Percentiles rank a stretch among this genome's conserved stretches.
phyloP scores from a whole-genome alignment of 2,329 filamentous ascomycete species.

The Coniochaeta sp. region DNA sequence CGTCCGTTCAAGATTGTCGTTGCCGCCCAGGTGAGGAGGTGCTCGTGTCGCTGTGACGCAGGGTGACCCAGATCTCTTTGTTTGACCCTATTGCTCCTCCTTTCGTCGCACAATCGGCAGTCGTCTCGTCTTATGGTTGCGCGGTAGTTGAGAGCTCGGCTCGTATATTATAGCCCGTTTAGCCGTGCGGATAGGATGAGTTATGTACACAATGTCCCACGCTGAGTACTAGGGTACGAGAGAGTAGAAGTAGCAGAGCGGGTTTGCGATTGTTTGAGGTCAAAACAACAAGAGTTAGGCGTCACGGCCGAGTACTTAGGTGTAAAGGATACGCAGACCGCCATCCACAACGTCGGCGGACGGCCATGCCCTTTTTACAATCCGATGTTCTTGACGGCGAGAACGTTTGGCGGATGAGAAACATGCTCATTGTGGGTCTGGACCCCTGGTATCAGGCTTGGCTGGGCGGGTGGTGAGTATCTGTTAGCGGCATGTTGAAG shows the following conservation, averaged over 20 bases:
- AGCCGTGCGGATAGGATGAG: neutral
- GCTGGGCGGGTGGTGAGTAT: neutral
- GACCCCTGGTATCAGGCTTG: neutral
- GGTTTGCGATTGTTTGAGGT: neutral
- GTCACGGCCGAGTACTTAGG: neutral
- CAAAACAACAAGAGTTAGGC: neutral
- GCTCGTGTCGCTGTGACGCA: neutral
- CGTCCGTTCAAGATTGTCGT: neutral
- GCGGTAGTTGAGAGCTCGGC: neutral
- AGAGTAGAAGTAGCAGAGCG: neutral
- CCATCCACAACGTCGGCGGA: neutral
- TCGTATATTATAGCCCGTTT: neutral
- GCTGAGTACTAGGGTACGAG: neutral
- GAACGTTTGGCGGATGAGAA: neutral
- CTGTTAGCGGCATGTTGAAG: neutral
- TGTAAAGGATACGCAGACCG: neutral
- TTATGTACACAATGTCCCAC: neutral
- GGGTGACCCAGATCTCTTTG: neutral
- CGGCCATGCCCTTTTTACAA: neutral
- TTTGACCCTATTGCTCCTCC: neutral
- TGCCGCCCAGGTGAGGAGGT: neutral
- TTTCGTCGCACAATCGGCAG: neutral
- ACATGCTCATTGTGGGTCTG: constrained; percentile 2
- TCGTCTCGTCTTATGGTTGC: neutral
- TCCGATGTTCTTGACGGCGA: neutral